Evolutionary conservation across 129 eudicot genomes (phyloP).

Genomic region (Artemisia argyi): DNA sequence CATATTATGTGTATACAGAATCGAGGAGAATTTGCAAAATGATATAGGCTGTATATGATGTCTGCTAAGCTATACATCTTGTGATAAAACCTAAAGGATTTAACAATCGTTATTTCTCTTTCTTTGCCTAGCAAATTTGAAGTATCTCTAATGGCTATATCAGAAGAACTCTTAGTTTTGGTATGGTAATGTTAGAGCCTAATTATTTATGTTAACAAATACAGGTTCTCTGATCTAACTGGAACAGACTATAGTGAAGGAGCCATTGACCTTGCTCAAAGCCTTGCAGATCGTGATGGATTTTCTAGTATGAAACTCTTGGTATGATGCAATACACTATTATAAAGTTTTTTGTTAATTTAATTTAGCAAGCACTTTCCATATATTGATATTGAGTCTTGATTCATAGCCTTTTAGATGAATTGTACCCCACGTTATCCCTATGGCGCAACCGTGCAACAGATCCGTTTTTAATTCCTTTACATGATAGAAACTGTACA

Average conservation of each 20-base stretch:
- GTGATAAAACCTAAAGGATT: conserved; percentile 6
- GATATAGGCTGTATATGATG: conserved; percentile 4
- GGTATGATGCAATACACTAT: conserved; percentile 47
- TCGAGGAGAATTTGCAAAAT: background rate
- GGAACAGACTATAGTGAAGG: conserved; percentile 98
- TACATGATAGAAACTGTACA: no score
- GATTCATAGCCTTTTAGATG: conserved; percentile 3
- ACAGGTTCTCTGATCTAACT: conserved; percentile 88
- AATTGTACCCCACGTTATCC: background rate
- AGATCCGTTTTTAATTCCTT: no score
- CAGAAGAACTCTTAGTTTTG: background rate
- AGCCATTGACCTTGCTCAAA: conserved; percentile 87
- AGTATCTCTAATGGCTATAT: background rate
- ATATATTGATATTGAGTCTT: conserved; percentile 9
- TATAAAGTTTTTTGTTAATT: conserved; percentile 1
- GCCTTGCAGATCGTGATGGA: conserved; percentile 90
- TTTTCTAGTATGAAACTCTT: conserved; percentile 62
- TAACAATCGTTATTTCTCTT: background rate
- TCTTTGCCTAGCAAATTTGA: background rate
- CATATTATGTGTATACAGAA: conserved; percentile 1
- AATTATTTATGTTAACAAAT: conserved; percentile 21
- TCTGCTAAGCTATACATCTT: background rate
- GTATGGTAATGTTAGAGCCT: conserved; percentile 17
- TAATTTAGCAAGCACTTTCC: background rate
- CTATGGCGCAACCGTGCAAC: no score